Conservation (phyloP, 2,329 filamentous ascomycete genomes). For the Paradendryphiella salina region DNA sequence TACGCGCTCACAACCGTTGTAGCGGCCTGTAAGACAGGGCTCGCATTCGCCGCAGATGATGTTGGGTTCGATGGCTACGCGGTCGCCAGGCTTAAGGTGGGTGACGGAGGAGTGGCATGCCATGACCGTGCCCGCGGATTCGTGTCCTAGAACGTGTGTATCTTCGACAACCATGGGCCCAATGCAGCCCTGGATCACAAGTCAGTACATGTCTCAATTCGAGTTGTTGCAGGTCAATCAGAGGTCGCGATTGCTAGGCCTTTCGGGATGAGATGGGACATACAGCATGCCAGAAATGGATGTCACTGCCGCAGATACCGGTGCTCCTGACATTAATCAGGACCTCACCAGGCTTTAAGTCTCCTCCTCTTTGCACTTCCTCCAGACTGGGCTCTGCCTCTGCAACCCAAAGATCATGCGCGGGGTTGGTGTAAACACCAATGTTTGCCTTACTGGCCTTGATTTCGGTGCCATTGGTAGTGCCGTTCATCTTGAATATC, state of each 20-base stretch:
- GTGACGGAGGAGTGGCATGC: slow-evolving; percentile 81
- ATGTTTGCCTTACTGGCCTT: slow-evolving; percentile 79
- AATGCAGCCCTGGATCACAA: slow-evolving; percentile 66
- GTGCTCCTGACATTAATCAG: slow-evolving; percentile 89
- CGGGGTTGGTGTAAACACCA: slow-evolving; percentile 92
- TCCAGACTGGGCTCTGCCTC: slow-evolving; percentile 76
- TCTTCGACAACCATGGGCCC: slow-evolving; percentile 91
- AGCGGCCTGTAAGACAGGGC: slow-evolving; percentile 86
- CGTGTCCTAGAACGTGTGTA: slow-evolving; percentile 92
- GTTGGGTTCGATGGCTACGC: slow-evolving; percentile 92
- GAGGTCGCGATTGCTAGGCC: background rate
- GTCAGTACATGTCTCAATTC: slow-evolving; percentile 2
- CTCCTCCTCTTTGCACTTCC: slow-evolving; percentile 68
- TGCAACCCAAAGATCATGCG: slow-evolving; percentile 87
- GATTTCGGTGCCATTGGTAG: slow-evolving; percentile 38
- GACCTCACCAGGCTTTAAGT: slow-evolving; percentile 79
- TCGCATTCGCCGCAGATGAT: slow-evolving; percentile 90
- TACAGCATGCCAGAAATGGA: slow-evolving; percentile 94
- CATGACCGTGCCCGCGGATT: slow-evolving; percentile 81
- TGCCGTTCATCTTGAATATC: background rate
- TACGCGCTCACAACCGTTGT: slow-evolving; percentile 90
- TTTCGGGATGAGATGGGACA: slow-evolving; percentile 7
- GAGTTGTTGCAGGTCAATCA: background rate
- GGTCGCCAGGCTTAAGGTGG: slow-evolving; percentile 78
- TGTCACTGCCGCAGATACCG: slow-evolving; percentile 93